Evolutionary conservation across 495 filamentous ascomycete genomes (phyloP).

Genomic region (Aspergillus ellipticus): DNA sequence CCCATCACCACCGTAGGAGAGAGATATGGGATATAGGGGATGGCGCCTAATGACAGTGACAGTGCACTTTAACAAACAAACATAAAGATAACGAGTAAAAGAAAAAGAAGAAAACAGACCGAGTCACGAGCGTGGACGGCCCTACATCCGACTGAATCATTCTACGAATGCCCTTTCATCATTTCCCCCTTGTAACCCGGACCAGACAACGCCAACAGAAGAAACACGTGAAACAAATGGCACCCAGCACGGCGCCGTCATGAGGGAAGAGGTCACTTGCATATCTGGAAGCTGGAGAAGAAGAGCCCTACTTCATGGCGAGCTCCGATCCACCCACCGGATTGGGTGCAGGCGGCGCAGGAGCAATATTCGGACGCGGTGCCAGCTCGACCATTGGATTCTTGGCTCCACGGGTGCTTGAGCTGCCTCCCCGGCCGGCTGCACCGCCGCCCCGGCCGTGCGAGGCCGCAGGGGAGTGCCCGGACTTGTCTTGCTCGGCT

Average conservation of each 20-base stretch:
- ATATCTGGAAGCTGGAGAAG: neutral
- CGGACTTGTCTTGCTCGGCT: slow-evolving; percentile 68
- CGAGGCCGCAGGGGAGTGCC: slow-evolving; percentile 16
- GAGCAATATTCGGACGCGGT: slow-evolving; percentile 20
- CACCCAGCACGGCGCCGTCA: neutral
- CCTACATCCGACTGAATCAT: neutral
- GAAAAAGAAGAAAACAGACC: neutral
- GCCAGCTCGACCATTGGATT: slow-evolving; percentile 31
- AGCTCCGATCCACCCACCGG: slow-evolving; percentile 29
- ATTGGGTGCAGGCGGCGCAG: slow-evolving; percentile 26
- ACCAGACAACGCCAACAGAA: neutral
- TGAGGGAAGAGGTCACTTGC: neutral
- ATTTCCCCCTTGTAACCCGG: neutral
- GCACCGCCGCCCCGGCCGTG: slow-evolving; percentile 28
- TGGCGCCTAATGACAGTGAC: neutral
- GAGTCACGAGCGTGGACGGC: neutral
- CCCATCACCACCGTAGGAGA: neutral
- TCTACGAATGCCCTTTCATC: neutral
- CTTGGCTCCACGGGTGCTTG: slow-evolving; percentile 29
- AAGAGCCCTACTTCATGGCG: slow-evolving; percentile 23
- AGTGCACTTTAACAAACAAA: too few relatives aligned
- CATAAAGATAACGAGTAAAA: neutral
- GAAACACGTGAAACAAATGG: neutral
- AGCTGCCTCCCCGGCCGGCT: slow-evolving; percentile 31
- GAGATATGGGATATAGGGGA: neutral